Evolutionary conservation across 2,329 filamentous ascomycete species (phyloP), one percentile per base, ranked within the genome.

Genomic region (Mycosphaerella sp.): DNA sequence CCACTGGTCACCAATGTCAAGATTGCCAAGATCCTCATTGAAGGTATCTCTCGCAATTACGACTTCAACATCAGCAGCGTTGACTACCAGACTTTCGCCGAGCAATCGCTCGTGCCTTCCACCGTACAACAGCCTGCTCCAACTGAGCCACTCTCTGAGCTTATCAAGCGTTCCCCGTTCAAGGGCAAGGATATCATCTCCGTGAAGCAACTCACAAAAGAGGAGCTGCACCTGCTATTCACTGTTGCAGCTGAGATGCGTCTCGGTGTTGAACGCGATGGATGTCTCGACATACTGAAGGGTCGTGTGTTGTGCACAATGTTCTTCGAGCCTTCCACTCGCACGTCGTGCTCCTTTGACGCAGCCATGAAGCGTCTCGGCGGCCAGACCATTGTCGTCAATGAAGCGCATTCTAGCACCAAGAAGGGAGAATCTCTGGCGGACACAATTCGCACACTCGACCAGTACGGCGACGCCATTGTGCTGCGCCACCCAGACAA

Each of bases 1-100:
- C 93, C 93, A 52, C 76, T 98, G 54, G 91, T 98, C 14, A 98
- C 93, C 49, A 98, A 98, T 64, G 93, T 98, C 70, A 98, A 98
- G 80, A 97, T 96, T 67, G 93, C 93, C 53, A 98, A 97, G 79
- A 88, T 98, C 53, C 74, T 98, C 45, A 85, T 98, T 47, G 93
- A 98, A 73, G 93, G 91, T 17, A 87, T 98, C 59, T 84, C 89
- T 50, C 84, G 91, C 53, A 86, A 94, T 69, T 95, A 89, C 66
- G 84, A 90, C 60, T 78, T 98, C 48, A 83, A 87, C 34, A 82
- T 98, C 51, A 81, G 82, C 66, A 85, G 83, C 59, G 82, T 90
- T 50, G 93, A 98, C 72, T 95, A 85, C 72, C 89, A 95, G 75
- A 91, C 89, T 41, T 96, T 93, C 72, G 63, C 65, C 13, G 65